Conservation (phyloP, 352 stramenopile species). For the Phytophthora ohioensis region DNA sequence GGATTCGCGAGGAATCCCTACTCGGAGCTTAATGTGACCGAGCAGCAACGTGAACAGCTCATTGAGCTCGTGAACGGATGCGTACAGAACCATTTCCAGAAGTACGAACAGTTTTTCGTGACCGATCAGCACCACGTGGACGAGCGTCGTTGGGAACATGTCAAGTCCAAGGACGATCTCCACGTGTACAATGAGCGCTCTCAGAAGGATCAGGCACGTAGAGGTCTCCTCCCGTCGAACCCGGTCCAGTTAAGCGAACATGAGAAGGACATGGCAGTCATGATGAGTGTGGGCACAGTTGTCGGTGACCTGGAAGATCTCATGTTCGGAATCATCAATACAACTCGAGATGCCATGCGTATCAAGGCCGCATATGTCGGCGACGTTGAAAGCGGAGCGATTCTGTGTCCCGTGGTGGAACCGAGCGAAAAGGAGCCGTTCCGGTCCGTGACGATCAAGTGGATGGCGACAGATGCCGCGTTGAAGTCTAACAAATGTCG, state of each 20-base stretch:
- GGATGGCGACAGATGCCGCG: slow-evolving; percentile 23
- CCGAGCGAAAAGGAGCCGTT: slow-evolving; percentile 31
- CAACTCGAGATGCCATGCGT: slow-evolving; percentile 22
- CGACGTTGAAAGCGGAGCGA: slow-evolving; percentile 13
- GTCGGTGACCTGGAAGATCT: slow-evolving; percentile 25
- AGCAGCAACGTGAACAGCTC: slow-evolving; percentile 32
- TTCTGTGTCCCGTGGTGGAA: slow-evolving; percentile 22
- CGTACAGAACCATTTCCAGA: slow-evolving; percentile 44
- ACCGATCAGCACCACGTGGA: slow-evolving; percentile 42
- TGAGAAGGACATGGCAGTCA: slow-evolving; percentile 23
- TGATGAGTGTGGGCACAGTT: slow-evolving; percentile 24
- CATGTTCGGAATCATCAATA: slow-evolving; percentile 32
- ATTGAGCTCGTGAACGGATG: slow-evolving; percentile 40
- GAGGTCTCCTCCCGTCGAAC: slow-evolving; percentile 1
- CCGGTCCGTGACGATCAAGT: slow-evolving; percentile 27
- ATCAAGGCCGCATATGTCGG: slow-evolving; percentile 28
- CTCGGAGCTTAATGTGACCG: slow-evolving; percentile 32
- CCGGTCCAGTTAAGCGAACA: slow-evolving; percentile 5
- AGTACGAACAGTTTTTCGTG: slow-evolving; percentile 53
- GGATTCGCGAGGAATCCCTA: slow-evolving; percentile 40
- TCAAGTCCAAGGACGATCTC: slow-evolving; percentile 52
- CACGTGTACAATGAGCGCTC: slow-evolving; percentile 53
- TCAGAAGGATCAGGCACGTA: slow-evolving; percentile 13
- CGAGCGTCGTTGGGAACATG: slow-evolving; percentile 46
- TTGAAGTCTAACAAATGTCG: slow-evolving; percentile 20